phyloP scores from a whole-genome alignment of 1,284 basidiomycete genomes.

The Peniophora sp. region DNA sequence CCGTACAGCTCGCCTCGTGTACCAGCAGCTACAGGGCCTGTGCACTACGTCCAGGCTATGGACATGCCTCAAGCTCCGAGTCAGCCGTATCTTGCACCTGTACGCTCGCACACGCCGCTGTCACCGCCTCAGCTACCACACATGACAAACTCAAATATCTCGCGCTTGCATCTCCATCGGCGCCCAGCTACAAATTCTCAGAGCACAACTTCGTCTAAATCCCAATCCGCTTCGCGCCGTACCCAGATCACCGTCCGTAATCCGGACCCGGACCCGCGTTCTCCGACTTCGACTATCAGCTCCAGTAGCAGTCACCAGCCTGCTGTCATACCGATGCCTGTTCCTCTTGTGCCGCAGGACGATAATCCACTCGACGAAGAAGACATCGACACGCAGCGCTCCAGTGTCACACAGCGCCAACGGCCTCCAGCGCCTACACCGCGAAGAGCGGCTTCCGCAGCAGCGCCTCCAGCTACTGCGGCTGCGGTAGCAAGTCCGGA shows the following conservation, averaged over 20 bases:
- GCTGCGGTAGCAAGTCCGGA: constrained; percentile 12
- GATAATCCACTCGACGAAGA: background rate
- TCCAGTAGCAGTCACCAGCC: background rate
- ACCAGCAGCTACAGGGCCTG: constrained; percentile 11
- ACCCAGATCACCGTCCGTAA: constrained; percentile 11
- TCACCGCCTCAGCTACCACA: constrained; percentile 4
- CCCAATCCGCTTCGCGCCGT: constrained; percentile 5
- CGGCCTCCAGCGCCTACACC: no score
- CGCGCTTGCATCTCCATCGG: background rate
- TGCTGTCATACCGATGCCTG: background rate
- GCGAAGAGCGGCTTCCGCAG: background rate
- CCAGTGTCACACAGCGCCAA: no score
- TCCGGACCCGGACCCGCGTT: constrained; percentile 8
- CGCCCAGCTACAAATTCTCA: constrained; percentile 4
- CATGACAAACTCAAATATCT: background rate
- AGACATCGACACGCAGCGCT: no score
- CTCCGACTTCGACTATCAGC: constrained; percentile 1
- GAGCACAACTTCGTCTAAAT: constrained; percentile 8
- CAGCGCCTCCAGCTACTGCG: background rate
- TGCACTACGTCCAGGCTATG: constrained; percentile 15
- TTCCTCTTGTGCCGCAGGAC: background rate
- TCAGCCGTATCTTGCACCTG: no score
- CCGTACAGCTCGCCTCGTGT: constrained; percentile 17
- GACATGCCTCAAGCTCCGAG: constrained; percentile 11
- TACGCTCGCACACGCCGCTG: constrained; percentile 3